A percentile compares a stretch with the other conserved stretches of the same genome.
Evolutionary conservation across 2,329 filamentous ascomycete species (phyloP).

Genomic region (Botrytis fragariae): DNA sequence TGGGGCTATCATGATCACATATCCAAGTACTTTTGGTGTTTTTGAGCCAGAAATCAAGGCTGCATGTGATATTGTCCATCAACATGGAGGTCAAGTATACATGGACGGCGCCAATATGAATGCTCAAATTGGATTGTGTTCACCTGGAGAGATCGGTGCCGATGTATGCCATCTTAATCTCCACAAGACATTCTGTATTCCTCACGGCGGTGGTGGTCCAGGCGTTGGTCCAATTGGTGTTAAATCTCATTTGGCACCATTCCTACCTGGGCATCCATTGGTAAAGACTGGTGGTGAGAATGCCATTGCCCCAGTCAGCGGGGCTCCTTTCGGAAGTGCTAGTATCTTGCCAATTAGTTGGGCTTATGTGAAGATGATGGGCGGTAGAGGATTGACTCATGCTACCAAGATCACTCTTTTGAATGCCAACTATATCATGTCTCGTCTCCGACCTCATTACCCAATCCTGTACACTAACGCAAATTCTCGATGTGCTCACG

Average conservation of each 20-base stretch:
- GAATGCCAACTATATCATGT: conserved; percentile 95
- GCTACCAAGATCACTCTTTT: conserved; percentile 91
- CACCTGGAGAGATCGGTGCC: conserved; percentile 89
- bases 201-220: conserved; percentile 90
- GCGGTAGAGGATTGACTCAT: conserved; percentile 73
- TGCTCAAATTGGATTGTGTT: conserved; percentile 92
- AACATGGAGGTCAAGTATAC: conserved; percentile 89
- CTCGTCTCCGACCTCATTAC: conserved; percentile 81
- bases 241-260: conserved; percentile 72
- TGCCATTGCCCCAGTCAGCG: conserved; percentile 70
- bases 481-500: conserved; percentile 86
- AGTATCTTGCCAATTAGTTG: conserved; percentile 93
- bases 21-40: conserved; percentile 91
- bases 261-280: conserved; percentile 67
- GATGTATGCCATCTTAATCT: conserved; percentile 97
- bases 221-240: conserved; percentile 94
- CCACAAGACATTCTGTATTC: conserved; percentile 99
- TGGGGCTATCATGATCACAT: conserved; percentile 94
- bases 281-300: conserved; percentile 54
- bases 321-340: conserved; percentile 82
- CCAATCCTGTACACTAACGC: conserved; percentile 91
- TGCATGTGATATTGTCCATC: conserved; percentile 81
- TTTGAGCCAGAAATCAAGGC: conserved; percentile 88
- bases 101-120: conserved; percentile 99
- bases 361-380: conserved; percentile 96